Conservation (phyloP, 2,329 filamentous ascomycete genomes). For the Colletotrichum tofieldiae region DNA sequence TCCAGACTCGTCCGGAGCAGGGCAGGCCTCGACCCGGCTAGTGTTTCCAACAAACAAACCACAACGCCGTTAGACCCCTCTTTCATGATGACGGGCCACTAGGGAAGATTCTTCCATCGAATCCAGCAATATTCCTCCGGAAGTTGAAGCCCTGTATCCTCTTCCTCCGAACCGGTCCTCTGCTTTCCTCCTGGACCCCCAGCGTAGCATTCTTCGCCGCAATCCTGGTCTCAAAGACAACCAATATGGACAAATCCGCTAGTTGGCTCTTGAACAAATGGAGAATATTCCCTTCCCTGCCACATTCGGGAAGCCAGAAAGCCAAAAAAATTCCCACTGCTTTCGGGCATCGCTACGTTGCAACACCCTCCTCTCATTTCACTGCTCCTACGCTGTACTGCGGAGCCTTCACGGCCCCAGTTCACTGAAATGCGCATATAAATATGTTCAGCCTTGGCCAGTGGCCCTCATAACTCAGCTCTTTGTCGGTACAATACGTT, state of each 20-base stretch:
- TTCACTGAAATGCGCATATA: not conserved
- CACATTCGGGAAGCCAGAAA: conserved; percentile 6
- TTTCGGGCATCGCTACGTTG: no score
- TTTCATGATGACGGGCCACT: no score
- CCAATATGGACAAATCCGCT: not conserved
- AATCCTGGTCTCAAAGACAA: not conserved
- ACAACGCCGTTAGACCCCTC: no score
- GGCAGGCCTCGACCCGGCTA: no score
- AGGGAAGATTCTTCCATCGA: no score
- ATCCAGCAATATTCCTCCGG: no score
- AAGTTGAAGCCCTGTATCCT: no score
- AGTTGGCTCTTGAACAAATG: not conserved
- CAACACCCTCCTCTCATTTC: not conserved
- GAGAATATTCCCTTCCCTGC: conserved; percentile 3
- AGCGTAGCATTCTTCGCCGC: conserved; percentile 7
- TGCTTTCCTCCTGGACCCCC: not conserved
- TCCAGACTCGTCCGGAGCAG: no score
- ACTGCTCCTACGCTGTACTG: not conserved
- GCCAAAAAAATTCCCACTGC: no score
- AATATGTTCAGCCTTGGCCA: not conserved
- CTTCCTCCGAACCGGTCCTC: not conserved
- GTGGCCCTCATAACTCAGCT: not conserved
- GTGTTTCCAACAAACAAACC: no score
- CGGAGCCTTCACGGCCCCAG: not conserved
- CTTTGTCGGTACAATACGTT: not conserved